A percentile compares a stretch with the other conserved stretches of the same genome.
Evolutionary conservation across 768 basidiomycete species (phyloP).

Genomic region (Psilocybe cyanescens): DNA sequence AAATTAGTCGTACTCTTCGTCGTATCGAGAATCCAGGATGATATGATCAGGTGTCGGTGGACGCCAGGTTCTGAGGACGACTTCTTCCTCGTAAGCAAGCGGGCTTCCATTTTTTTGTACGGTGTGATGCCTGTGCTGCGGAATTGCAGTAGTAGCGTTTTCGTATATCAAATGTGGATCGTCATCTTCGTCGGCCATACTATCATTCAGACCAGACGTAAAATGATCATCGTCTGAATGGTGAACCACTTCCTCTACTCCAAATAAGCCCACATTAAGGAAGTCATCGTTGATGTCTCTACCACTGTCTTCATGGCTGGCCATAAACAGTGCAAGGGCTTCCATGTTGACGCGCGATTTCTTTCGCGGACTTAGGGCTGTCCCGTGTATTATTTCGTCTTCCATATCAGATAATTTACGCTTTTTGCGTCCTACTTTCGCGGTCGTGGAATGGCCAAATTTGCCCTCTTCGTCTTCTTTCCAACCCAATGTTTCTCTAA

Average conservation of each 20-base stretch:
- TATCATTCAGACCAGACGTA: neutral
- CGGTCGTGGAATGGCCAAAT: conserved; percentile 8
- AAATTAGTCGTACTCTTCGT: conserved; percentile 43
- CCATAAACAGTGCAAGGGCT: conserved; percentile 55
- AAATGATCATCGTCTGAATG: conserved; percentile 13
- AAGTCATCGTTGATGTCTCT: conserved; percentile 28
- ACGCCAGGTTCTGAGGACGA: conserved; percentile 52
- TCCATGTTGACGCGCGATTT: conserved; percentile 58
- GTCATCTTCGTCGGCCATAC: neutral
- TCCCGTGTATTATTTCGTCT: conserved; percentile 10
- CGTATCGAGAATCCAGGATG: conserved; percentile 31
- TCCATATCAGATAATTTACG: conserved; percentile 6
- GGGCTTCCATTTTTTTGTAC: neutral
- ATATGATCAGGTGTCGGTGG: conserved; percentile 34
- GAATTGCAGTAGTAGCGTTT: neutral
- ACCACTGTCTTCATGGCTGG: conserved; percentile 32
- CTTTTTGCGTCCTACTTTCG: conserved; percentile 9
- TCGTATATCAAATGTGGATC: neutral
- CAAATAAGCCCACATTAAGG: conserved; percentile 18
- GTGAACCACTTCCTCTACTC: conserved; percentile 16
- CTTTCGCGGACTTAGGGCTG: conserved; percentile 18
- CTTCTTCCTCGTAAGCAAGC: conserved; percentile 20
- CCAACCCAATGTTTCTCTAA: conserved; percentile 41
- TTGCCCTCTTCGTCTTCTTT: conserved; percentile 24
- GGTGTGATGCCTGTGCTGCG: neutral